Percentiles rank a stretch among this genome's conserved stretches.
phyloP scores from a whole-genome alignment of 1,139 yeast genomes.

The Schwanniomyces etchellsii region DNA sequence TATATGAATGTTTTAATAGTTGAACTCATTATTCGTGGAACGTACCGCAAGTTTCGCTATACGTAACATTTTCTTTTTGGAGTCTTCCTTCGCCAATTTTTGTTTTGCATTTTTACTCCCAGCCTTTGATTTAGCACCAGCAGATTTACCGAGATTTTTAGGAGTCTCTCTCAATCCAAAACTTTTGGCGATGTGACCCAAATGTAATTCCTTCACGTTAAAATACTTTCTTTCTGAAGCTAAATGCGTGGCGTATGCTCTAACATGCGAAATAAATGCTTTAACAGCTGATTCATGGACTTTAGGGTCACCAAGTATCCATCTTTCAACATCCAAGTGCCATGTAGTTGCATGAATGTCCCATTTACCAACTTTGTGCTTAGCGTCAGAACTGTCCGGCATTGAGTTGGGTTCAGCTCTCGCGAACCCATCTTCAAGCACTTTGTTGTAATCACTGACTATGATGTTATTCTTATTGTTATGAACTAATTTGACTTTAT shows the following conservation, averaged over 20 bases:
- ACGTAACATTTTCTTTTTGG: constrained; percentile 67
- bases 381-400: constrained; percentile 19
- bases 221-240: constrained; percentile 71
- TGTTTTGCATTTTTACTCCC: constrained; percentile 21
- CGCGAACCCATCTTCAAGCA: constrained; percentile 59
- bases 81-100: constrained; percentile 48
- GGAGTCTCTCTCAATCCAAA: constrained; percentile 96
- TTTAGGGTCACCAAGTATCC: constrained; percentile 66
- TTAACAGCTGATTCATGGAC: constrained; percentile 60
- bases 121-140: constrained; percentile 17
- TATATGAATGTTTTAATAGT: constrained; percentile 29
- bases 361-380: constrained; percentile 53
- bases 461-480: constrained; percentile 44
- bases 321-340: constrained; percentile 87
- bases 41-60: constrained; percentile 70
- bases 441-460: constrained; percentile 43
- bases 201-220: constrained; percentile 74
- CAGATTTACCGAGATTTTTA: constrained; percentile 54
- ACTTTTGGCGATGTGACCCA: constrained; percentile 93
- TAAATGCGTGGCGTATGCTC: constrained; percentile 97
- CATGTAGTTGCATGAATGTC: constrained; percentile 94
- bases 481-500: constrained; percentile 47
- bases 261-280: constrained; percentile 81
- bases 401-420: constrained; percentile 15
- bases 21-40: constrained; percentile 66